Conservation (phyloP, 1,284 basidiomycete species). For the Sparassis latifolia region DNA sequence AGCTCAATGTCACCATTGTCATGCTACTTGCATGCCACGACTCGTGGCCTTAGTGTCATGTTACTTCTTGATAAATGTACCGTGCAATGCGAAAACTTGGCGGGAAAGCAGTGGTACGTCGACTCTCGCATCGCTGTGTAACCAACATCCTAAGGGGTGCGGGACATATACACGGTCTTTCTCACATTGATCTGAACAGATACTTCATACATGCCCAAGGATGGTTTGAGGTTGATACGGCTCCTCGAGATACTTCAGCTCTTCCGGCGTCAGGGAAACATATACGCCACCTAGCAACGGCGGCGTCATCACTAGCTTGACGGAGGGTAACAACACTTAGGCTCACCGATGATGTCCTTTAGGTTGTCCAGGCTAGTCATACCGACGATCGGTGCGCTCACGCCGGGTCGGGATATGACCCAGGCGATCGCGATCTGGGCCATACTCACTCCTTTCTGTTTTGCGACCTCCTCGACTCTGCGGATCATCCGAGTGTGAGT, state of each 20-base stretch:
- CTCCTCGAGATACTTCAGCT: slow-evolving; percentile 16
- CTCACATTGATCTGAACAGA: no score
- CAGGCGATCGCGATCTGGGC: slow-evolving; percentile 43
- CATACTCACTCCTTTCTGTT: slow-evolving; percentile 26
- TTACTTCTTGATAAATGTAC: no score
- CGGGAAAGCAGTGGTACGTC: no score
- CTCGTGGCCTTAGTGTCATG: no score
- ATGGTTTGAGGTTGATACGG: slow-evolving; percentile 13
- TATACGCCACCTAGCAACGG: slow-evolving; percentile 2
- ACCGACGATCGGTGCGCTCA: slow-evolving; percentile 49
- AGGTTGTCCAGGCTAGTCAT: slow-evolving; percentile 45
- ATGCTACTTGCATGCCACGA: no score
- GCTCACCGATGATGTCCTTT: slow-evolving; percentile 39
- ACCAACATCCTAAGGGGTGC: no score
- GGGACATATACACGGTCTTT: no score
- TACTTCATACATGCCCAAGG: slow-evolving; percentile 13
- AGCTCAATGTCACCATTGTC: no score
- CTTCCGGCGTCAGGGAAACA: slow-evolving; percentile 25
- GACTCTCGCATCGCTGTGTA: no score
- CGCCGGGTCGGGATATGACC: slow-evolving; percentile 27
- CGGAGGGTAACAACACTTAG: background rate
- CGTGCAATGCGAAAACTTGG: no score
- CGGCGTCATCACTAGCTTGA: background rate
- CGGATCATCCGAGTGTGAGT: background rate
- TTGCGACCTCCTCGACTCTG: slow-evolving; percentile 37